Evolutionary conservation across 257 asterid species (phyloP).

Genomic region (Solanum lycopersicoides): DNA sequence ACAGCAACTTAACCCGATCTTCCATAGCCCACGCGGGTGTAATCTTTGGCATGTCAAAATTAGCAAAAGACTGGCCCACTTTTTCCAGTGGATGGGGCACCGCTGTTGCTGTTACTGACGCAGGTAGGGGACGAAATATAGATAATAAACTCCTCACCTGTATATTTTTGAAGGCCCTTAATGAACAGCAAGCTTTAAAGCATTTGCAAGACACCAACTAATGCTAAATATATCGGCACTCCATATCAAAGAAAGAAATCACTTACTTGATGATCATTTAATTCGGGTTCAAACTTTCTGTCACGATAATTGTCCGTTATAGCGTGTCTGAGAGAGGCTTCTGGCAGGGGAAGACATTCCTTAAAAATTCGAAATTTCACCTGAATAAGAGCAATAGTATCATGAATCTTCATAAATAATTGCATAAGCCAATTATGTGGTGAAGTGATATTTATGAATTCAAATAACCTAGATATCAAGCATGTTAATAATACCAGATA

Average conservation of each 20-base stretch:
- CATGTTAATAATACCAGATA: background rate
- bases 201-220: background rate
- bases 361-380: constrained; percentile 59
- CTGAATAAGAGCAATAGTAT: constrained; percentile 36
- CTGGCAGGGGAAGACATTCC: constrained; percentile 67
- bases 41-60: background rate
- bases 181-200: background rate
- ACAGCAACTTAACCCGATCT: background rate
- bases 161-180: background rate
- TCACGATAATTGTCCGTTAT: constrained; percentile 53
- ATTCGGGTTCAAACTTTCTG: constrained; percentile 60
- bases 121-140: constrained; percentile 39
- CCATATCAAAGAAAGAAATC: background rate
- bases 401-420: background rate
- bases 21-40: constrained; percentile 14
- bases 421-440: background rate
- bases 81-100: constrained; percentile 9
- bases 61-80: constrained; percentile 8
- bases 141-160: constrained; percentile 49
- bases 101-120: constrained; percentile 8
- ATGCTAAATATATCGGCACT: background rate
- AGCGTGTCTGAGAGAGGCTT: constrained; percentile 35
- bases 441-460: background rate
- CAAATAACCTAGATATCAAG: background rate
- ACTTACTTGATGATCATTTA: constrained; percentile 49